phyloP scores from a whole-genome alignment of 768 basidiomycete species.

The Vararia minispora region DNA sequence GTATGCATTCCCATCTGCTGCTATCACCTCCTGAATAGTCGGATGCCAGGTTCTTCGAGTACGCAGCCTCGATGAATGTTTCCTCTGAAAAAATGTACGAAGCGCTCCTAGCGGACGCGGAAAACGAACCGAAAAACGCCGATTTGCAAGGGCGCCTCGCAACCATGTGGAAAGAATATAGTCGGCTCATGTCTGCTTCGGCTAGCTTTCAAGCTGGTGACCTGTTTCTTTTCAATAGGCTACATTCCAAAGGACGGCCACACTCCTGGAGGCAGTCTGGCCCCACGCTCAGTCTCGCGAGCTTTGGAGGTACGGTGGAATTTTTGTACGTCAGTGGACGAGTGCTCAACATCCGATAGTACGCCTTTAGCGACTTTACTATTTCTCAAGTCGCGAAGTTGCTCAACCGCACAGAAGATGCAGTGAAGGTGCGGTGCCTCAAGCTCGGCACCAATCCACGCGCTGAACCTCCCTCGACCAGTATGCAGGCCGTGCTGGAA shows the following conservation, averaged over 20 bases:
- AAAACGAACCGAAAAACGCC: conserved; percentile 46
- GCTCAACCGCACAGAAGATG: conserved; percentile 39
- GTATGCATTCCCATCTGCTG: too few species aligned
- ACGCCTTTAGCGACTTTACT: conserved; percentile 52
- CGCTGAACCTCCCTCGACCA: too few species aligned
- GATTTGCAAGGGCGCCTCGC: conserved; percentile 51
- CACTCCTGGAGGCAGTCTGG: conserved; percentile 32
- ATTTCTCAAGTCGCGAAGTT: conserved; percentile 51
- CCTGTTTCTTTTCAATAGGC: too few species aligned
- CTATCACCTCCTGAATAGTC: not conserved
- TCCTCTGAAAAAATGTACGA: conserved; percentile 38
- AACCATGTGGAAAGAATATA: conserved; percentile 36
- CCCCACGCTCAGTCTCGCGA: conserved; percentile 49
- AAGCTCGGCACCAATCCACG: not conserved
- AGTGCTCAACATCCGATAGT: conserved; percentile 20
- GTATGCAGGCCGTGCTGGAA: conserved; percentile 43
- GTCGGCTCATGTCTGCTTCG: conserved; percentile 21
- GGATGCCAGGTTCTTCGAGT: conserved; percentile 37
- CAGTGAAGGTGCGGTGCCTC: conserved; percentile 29
- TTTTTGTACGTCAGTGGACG: too few species aligned
- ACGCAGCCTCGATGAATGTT: conserved; percentile 36
- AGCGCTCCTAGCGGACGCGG: conserved; percentile 48
- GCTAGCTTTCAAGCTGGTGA: too few species aligned
- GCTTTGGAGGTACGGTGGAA: conserved; percentile 38
- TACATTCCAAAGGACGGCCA: conserved; percentile 23